Evolutionary conservation across 331 rosid species (phyloP).

Genomic region (Malus hybrid): DNA sequence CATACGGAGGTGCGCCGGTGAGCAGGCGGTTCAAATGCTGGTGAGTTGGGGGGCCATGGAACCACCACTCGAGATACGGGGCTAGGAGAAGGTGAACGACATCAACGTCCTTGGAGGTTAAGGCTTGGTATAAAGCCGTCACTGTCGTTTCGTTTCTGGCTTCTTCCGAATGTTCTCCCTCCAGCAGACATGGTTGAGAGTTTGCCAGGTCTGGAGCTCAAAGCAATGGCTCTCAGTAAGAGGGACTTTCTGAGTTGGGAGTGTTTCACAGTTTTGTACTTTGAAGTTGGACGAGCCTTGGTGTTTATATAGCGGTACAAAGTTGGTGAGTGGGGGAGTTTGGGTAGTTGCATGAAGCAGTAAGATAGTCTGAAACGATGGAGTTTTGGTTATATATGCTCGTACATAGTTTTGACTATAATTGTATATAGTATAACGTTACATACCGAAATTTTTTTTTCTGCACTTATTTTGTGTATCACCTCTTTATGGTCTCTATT

Average conservation of each 20-base stretch:
- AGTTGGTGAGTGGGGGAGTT: neutral
- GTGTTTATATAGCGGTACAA: neutral
- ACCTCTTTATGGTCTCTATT: too few relatives aligned
- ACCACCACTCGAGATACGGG: conserved; percentile 77
- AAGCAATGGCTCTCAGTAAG: neutral
- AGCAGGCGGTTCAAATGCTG: conserved; percentile 56
- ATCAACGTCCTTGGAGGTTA: conserved; percentile 27
- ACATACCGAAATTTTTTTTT: too few relatives aligned
- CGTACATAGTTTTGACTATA: too few relatives aligned
- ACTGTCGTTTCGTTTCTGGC: conserved; percentile 31
- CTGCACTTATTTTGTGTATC: too few relatives aligned
- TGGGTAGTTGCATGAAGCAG: neutral
- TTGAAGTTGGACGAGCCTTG: neutral
- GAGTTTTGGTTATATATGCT: neutral
- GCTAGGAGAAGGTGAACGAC: conserved; percentile 34
- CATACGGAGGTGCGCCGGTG: conserved; percentile 30
- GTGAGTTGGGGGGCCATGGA: conserved; percentile 69
- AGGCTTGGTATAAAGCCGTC: conserved; percentile 44
- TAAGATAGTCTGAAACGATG: neutral
- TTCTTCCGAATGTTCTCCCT: conserved; percentile 4
- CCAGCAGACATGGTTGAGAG: conserved; percentile 9
- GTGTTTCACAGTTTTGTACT: neutral
- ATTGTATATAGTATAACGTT: too few relatives aligned
- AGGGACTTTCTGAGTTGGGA: neutral
- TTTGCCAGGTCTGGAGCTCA: conserved; percentile 20